Evolutionary conservation across 2,329 filamentous ascomycete genomes (phyloP).

Genomic region (Akanthomyces uredinophilus): DNA sequence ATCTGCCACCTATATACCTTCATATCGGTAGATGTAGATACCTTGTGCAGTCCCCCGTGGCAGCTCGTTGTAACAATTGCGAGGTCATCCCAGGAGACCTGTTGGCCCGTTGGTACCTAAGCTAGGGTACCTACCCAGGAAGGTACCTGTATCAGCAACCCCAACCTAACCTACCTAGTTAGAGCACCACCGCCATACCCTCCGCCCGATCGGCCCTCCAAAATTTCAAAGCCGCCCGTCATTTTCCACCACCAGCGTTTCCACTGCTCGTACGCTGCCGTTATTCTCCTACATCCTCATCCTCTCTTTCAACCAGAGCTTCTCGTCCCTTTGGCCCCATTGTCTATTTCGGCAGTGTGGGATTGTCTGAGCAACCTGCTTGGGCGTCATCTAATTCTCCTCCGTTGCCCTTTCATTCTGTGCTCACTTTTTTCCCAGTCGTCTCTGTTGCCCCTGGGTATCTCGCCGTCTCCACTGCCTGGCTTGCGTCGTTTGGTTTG

Average conservation of each 20-base stretch:
- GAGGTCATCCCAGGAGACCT: too few species aligned
- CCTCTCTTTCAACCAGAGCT: conserved; percentile 15
- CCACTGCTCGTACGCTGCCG: neutral
- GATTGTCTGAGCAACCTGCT: conserved; percentile 20
- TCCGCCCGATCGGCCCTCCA: conserved; percentile 1
- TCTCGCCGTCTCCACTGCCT: neutral
- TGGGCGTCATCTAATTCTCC: conserved; percentile 14
- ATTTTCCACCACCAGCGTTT: neutral
- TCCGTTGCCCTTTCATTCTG: conserved; percentile 16
- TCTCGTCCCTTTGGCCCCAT: conserved; percentile 15
- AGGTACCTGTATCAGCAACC: too few species aligned
- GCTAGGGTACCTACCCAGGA: too few species aligned
- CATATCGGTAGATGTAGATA: too few species aligned
- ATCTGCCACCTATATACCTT: too few species aligned
- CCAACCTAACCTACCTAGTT: too few species aligned
- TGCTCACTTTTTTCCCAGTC: conserved; percentile 17
- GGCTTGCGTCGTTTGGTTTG: conserved; percentile 5
- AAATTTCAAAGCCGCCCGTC: conserved; percentile 2
- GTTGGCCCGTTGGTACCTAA: too few species aligned
- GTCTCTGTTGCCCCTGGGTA: conserved; percentile 3
- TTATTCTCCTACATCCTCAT: conserved; percentile 14
- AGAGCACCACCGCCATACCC: neutral
- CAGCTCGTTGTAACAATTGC: too few species aligned
- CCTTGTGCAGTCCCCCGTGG: neutral
- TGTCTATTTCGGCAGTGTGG: conserved; percentile 18